phyloP scores from a whole-genome alignment of 257 asterid species.

The Pogostemon cablin region DNA sequence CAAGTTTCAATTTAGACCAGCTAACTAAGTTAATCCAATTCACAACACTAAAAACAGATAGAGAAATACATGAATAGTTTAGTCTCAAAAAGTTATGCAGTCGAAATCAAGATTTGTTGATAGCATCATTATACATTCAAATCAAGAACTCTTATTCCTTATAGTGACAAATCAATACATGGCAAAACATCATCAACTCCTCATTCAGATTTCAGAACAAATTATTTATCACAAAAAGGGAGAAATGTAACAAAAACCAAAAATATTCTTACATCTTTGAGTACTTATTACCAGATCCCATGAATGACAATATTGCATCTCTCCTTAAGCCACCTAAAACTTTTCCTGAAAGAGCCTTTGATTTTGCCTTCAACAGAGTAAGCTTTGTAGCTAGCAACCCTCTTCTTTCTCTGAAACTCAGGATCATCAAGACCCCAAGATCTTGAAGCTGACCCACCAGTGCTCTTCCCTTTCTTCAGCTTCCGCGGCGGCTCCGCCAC shows the following conservation, averaged over 20 bases:
- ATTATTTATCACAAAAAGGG: not conserved
- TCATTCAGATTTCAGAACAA: not conserved
- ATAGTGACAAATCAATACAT: not conserved
- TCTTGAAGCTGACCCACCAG: slow-evolving; percentile 38
- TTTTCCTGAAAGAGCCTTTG: slow-evolving; percentile 50
- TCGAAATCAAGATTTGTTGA: slow-evolving; percentile 10
- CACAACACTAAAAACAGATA: not conserved
- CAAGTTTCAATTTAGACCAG: not conserved
- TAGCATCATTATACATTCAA: slow-evolving; percentile 6
- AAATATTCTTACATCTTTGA: not conserved
- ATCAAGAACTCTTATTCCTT: not conserved
- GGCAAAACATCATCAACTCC: not conserved
- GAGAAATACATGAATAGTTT: not conserved
- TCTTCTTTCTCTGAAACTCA: slow-evolving; percentile 54
- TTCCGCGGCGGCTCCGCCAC: slow-evolving; percentile 34
- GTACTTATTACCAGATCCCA: slow-evolving; percentile 41
- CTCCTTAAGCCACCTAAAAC: slow-evolving; percentile 55
- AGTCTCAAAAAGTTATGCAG: too few species aligned
- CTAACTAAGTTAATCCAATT: not conserved
- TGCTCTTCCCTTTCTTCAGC: slow-evolving; percentile 45
- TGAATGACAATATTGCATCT: slow-evolving; percentile 44
- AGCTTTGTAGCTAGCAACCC: slow-evolving; percentile 53
- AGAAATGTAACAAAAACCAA: not conserved
- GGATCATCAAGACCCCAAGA: slow-evolving; percentile 49
- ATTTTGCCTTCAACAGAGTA: slow-evolving; percentile 54